Evolutionary conservation across 2,329 filamentous ascomycete species (phyloP).

Genomic region (Claviceps africana): DNA sequence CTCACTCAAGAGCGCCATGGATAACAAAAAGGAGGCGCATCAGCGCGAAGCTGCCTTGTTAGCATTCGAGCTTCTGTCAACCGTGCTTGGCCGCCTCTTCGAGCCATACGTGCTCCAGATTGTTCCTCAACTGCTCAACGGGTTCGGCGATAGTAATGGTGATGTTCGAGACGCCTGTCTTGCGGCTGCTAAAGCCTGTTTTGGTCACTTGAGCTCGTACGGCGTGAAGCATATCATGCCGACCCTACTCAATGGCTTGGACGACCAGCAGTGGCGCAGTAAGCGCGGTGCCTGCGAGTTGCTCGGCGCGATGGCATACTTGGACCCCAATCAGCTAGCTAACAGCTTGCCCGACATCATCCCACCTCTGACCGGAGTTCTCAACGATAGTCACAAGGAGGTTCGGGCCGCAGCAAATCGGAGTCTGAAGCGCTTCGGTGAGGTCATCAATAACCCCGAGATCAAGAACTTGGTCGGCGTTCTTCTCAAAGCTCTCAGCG

Average conservation of each 20-base stretch:
- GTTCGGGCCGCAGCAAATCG: conserved; percentile 84
- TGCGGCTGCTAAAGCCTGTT: conserved; percentile 87
- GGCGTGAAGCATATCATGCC: conserved; percentile 92
- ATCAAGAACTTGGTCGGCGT: conserved; percentile 86
- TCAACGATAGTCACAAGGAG: conserved; percentile 98
- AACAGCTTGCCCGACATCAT: conserved; percentile 92
- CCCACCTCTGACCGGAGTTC: conserved; percentile 78
- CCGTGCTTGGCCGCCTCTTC: conserved; percentile 74
- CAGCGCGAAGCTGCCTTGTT: conserved; percentile 80
- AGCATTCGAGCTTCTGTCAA: conserved; percentile 79
- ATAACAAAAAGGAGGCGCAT: conserved; percentile 87
- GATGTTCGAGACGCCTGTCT: conserved; percentile 90
- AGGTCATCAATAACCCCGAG: conserved; percentile 96
- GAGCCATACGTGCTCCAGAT: conserved; percentile 96
- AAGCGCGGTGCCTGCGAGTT: conserved; percentile 97
- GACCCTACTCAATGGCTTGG: conserved; percentile 77
- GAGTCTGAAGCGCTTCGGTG: conserved; percentile 92
- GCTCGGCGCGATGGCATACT: conserved; percentile 93
- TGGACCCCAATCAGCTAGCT: conserved; percentile 89
- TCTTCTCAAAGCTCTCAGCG: conserved; percentile 88
- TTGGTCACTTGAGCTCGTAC: conserved; percentile 83
- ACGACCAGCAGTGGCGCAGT: conserved; percentile 93
- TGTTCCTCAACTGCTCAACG: conserved; percentile 74
- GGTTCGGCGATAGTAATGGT: conserved; percentile 76
- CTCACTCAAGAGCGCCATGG: conserved; percentile 65